phyloP scores from a whole-genome alignment of 106 monocot genomes.

The Allium sativum region DNA sequence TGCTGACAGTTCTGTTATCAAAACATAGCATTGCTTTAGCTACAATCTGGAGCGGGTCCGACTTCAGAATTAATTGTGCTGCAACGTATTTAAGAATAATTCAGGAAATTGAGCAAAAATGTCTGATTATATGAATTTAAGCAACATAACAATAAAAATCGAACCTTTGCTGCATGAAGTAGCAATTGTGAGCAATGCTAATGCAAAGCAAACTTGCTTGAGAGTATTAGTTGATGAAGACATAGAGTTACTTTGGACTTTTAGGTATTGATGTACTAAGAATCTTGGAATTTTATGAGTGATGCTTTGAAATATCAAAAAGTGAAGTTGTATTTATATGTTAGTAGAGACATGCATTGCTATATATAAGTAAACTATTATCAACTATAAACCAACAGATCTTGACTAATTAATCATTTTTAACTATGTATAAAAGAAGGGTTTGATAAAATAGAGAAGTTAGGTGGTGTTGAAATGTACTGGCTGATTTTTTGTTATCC shows the following conservation, averaged over 20 bases:
- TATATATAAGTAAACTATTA: not conserved
- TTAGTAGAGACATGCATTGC: not conserved
- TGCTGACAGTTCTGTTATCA: slow-evolving; percentile 16
- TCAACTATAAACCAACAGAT: not conserved
- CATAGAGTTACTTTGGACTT: not conserved
- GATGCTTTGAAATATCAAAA: not conserved
- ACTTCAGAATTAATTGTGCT: slow-evolving; percentile 7
- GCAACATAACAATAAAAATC: not conserved
- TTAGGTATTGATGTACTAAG: not conserved
- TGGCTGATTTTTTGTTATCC: not conserved
- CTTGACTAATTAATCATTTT: slow-evolving; percentile 4
- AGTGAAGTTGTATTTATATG: slow-evolving; percentile 6
- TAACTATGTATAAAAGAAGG: not conserved
- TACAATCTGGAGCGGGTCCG: slow-evolving; percentile 15
- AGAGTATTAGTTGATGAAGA: not conserved
- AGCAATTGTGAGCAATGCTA: slow-evolving; percentile 11
- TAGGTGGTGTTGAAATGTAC: slow-evolving; percentile 3
- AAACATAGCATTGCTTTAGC: slow-evolving; percentile 20
- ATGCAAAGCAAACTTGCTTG: slow-evolving; percentile 7
- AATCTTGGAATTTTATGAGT: not conserved
- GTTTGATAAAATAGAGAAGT: not conserved
- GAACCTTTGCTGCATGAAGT: slow-evolving; percentile 15
- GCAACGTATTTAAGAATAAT: not conserved
- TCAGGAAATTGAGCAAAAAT: no score
- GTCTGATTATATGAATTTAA: not conserved